phyloP scores from a whole-genome alignment of 805 yeast genomes.

The Candida easanensis region DNA sequence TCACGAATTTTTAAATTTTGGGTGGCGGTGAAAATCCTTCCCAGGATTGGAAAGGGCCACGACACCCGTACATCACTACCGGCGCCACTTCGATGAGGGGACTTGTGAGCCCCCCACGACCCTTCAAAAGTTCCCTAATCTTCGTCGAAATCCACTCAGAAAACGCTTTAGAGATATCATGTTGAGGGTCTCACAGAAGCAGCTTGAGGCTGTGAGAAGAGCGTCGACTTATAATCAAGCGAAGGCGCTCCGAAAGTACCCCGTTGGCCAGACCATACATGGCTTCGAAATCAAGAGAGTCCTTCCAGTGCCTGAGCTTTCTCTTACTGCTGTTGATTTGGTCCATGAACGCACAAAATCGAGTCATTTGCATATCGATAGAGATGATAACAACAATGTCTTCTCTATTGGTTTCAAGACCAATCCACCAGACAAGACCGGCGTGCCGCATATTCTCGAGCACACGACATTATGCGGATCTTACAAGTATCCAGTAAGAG shows the following conservation, averaged over 20 bases:
- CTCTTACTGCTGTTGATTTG: constrained; percentile 73
- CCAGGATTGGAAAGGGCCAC: constrained; percentile 4
- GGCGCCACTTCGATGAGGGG: background rate
- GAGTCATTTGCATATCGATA: constrained; percentile 79
- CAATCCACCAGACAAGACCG: constrained; percentile 91
- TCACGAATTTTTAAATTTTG: background rate
- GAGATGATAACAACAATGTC: constrained; percentile 81
- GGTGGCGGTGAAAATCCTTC: constrained; percentile 1
- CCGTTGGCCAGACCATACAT: constrained; percentile 57
- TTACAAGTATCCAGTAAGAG: constrained; percentile 85
- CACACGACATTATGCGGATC: constrained; percentile 97
- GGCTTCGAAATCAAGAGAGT: constrained; percentile 69
- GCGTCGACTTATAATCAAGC: constrained; percentile 32
- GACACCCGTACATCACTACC: constrained; percentile 6
- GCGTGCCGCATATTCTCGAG: constrained; percentile 94
- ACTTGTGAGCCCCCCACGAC: too few relatives aligned
- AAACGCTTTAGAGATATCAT: background rate
- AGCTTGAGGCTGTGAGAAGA: background rate
- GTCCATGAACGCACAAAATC: constrained; percentile 70
- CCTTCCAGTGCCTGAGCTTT: constrained; percentile 74
- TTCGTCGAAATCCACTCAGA: too few relatives aligned
- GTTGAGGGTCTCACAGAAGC: background rate
- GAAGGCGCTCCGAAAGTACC: constrained; percentile 48
- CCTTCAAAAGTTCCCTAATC: background rate
- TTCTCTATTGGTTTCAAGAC: constrained; percentile 90